Evolutionary conservation across 805 yeast genomes (phyloP).

Genomic region (Candida boleticola): DNA sequence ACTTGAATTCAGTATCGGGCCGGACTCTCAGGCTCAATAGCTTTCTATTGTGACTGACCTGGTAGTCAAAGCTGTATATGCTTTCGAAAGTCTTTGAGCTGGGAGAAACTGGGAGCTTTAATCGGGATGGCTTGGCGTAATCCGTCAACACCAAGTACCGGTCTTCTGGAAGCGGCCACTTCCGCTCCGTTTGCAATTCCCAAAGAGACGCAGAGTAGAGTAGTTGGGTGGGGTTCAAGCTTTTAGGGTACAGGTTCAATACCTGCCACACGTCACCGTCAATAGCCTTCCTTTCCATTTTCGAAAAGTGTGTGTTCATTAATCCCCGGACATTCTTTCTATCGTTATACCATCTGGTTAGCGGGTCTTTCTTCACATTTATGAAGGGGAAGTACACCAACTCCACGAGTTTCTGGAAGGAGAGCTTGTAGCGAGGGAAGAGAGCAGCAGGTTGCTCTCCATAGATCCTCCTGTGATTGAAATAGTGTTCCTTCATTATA

Average conservation of each 20-base stretch:
- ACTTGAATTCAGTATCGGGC: background rate
- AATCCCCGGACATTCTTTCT: background rate
- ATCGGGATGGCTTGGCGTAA: background rate
- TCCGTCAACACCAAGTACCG: background rate
- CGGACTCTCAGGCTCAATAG: background rate
- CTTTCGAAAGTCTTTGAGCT: background rate
- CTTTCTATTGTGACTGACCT: background rate
- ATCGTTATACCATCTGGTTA: background rate
- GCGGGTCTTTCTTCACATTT: background rate
- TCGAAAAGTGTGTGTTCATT: background rate
- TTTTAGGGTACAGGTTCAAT: background rate
- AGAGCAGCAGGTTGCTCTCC: background rate
- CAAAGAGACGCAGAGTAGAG: background rate
- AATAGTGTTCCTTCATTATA: constrained; percentile 1
- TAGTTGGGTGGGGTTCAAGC: background rate
- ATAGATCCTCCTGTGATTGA: background rate
- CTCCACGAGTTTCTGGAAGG: background rate
- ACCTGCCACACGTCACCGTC: background rate
- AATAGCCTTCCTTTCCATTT: background rate
- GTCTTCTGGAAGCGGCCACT: background rate
- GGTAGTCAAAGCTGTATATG: background rate
- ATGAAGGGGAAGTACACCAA: constrained; percentile 1
- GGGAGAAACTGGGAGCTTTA: background rate
- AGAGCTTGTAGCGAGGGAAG: background rate
- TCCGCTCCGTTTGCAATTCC: background rate